Evolutionary conservation across 495 filamentous ascomycete genomes (phyloP).

Genomic region (Talaromyces liani): DNA sequence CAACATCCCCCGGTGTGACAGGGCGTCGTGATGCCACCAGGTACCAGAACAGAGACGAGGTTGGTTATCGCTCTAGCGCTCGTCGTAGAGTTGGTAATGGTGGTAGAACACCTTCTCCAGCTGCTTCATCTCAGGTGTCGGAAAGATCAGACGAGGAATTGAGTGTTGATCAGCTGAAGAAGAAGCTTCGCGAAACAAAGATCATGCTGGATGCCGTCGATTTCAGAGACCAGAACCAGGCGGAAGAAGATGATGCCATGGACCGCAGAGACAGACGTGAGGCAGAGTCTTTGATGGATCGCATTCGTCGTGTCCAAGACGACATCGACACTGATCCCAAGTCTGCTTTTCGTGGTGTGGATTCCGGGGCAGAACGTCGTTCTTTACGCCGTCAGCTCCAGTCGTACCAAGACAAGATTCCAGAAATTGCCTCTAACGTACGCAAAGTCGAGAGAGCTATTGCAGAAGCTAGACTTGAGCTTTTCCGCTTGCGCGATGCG

Average conservation of each 20-base stretch:
- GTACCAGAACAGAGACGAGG: slow-evolving; percentile 87
- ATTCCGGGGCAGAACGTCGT: slow-evolving; percentile 81
- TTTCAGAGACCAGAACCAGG: slow-evolving; percentile 84
- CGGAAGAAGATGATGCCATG: slow-evolving; percentile 85
- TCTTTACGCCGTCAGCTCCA: slow-evolving; percentile 84
- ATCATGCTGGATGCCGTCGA: slow-evolving; percentile 96
- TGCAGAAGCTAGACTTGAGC: slow-evolving; percentile 83
- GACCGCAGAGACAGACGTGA: slow-evolving; percentile 88
- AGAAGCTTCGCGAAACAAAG: slow-evolving; percentile 92
- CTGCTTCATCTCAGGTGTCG: slow-evolving; percentile 65
- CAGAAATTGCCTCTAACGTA: slow-evolving; percentile 85
- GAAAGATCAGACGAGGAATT: slow-evolving; percentile 68
- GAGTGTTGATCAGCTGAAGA: slow-evolving; percentile 77
- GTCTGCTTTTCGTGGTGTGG: slow-evolving; percentile 59
- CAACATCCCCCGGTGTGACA: slow-evolving; percentile 25
- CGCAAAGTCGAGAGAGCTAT: slow-evolving; percentile 86
- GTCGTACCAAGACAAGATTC: slow-evolving; percentile 78
- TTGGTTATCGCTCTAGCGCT: slow-evolving; percentile 90
- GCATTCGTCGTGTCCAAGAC: slow-evolving; percentile 89
- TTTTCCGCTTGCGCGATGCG: slow-evolving; percentile 90
- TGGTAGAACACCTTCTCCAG: slow-evolving; percentile 65
- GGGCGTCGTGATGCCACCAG: slow-evolving; percentile 89
- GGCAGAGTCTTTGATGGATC: slow-evolving; percentile 87
- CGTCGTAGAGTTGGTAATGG: slow-evolving; percentile 73
- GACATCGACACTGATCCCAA: slow-evolving; percentile 92